A percentile compares a stretch with the other conserved stretches of the same genome.
Evolutionary conservation across 352 stramenopile genomes (phyloP).

Genomic region (Lagenidium sp.): DNA sequence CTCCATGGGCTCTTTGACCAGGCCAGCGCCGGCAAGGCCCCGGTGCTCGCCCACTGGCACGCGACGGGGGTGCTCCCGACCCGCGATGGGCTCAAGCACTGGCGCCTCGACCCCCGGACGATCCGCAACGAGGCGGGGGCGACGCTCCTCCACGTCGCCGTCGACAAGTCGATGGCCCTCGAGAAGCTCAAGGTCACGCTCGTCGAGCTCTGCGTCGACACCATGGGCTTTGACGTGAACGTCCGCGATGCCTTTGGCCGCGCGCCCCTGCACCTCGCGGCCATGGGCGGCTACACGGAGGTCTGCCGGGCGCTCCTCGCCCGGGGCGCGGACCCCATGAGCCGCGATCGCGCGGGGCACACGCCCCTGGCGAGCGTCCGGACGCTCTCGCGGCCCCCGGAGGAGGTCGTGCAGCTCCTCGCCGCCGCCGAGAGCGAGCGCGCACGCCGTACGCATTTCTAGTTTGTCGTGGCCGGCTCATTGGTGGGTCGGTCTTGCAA

Average conservation of each 20-base stretch:
- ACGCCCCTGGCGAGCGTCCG: conserved; percentile 58
- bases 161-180: conserved; percentile 54
- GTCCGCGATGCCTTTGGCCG: conserved; percentile 60
- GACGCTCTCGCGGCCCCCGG: conserved; percentile 46
- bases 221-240: conserved; percentile 65
- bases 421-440: conserved; percentile 29
- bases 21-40: conserved; percentile 39
- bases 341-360: conserved; percentile 46
- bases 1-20: conserved; percentile 75
- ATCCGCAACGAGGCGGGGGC: conserved; percentile 59
- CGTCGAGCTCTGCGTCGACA: conserved; percentile 52
- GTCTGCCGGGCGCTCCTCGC: conserved; percentile 47
- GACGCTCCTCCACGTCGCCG: conserved; percentile 57
- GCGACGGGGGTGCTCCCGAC: conserved; percentile 69
- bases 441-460: no score
- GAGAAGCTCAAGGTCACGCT: conserved; percentile 63
- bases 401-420: conserved; percentile 57
- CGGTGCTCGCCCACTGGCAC: conserved; percentile 41
- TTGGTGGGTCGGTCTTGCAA: no score
- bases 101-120: conserved; percentile 41
- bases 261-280: conserved; percentile 61
- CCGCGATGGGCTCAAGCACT: conserved; percentile 69
- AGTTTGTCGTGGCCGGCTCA: no score
- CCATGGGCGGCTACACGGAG: conserved; percentile 53
- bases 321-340: conserved; percentile 31